Evolutionary conservation across 139 green algal species (phyloP), one percentile per base, ranked within the genome.

Genomic region (Coccomyxa sp.): DNA sequence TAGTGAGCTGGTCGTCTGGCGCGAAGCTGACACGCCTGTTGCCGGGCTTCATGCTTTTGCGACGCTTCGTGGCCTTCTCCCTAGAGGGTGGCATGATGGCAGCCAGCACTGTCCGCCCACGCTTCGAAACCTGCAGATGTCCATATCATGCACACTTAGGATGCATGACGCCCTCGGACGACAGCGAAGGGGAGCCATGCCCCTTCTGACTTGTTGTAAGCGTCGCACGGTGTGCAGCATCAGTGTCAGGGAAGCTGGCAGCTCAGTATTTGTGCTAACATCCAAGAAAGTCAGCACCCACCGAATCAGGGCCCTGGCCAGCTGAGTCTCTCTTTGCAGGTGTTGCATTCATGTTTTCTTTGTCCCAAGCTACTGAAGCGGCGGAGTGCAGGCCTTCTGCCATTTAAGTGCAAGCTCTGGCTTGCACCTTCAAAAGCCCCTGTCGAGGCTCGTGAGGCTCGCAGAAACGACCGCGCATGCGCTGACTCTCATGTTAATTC

Each of bases 1-100:
- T 93, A 44, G 91, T 79, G 35, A 94, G 88, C 78, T 91, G 86
- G 10, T 89, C 84, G 64, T 92, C 90, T 9, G 90, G 90, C 29
- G 90, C 90, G 82, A 94, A 94, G 82, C 89, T 93, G 41, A 94
- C 90, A 0, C 89, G 73, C 35, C 90, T 79, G 22, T 81, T 81
- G 8, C 77, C 74, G 24, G 85, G 76, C 40, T 85, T 89, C 8
- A 79, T 70, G 7, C 39, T 73, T 38, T 74, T 75, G 10, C 41
- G 40, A 6, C 44, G 41, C 44, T 75, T 80, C 29, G n/a, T 55
- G 27, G 64, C 18, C 39, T 68, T 68, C n/a, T 68, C 24, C n/a
- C 68, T 35, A 12, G 6, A 8, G 22, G 22, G 29, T 18, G 12
- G 31, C 35, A 14, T 37, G 7, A 73, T 27, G 22, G 29, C 64